These are phyloP conservation scores for Hysterangium stoloniferum DNA, from an alignment of 768 basidiomycete species.

Conservation along the genomic window DNA sequence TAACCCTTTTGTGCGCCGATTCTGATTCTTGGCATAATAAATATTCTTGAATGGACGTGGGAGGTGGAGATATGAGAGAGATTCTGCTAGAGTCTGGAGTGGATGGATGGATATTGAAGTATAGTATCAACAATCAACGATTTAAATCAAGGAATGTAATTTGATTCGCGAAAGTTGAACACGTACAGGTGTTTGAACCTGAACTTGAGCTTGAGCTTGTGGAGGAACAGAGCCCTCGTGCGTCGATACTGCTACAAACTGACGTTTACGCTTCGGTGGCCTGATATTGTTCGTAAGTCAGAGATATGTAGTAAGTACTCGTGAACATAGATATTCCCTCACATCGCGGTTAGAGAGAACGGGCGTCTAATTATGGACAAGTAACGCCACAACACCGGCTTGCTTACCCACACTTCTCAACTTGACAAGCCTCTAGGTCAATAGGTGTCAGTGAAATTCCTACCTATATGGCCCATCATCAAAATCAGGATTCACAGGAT, in stretches of 20 bases:
- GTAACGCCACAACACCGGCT: constrained; percentile 1
- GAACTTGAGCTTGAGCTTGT: constrained; percentile 1
- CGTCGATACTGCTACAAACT: neutral
- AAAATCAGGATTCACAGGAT: constrained; percentile 33
- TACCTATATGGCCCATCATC: constrained; percentile 8
- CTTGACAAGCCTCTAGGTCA: no score
- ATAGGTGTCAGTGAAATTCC: no score
- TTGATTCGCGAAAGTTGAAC: neutral
- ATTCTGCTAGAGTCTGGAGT: constrained; percentile 59
- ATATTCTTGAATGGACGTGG: constrained; percentile 77
- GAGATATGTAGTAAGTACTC: neutral
- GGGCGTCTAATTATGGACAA: neutral
- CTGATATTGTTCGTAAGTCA: constrained; percentile 10
- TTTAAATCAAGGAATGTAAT: neutral
- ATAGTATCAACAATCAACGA: no score
- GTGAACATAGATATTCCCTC: neutral
- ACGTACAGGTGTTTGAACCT: neutral
- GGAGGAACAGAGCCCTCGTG: constrained; percentile 7
- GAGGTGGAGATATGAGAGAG: constrained; percentile 61
- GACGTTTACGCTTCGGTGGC: constrained; percentile 15
- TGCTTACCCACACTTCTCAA: neutral
- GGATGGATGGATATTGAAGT: neutral
- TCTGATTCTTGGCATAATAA: constrained; percentile 58
- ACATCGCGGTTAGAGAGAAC: neutral
- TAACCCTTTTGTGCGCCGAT: constrained; percentile 69